Percentiles rank a stretch among this genome's conserved stretches.
Evolutionary conservation across 805 yeast species (phyloP).

Genomic region (Kurtzmaniella fragi): DNA sequence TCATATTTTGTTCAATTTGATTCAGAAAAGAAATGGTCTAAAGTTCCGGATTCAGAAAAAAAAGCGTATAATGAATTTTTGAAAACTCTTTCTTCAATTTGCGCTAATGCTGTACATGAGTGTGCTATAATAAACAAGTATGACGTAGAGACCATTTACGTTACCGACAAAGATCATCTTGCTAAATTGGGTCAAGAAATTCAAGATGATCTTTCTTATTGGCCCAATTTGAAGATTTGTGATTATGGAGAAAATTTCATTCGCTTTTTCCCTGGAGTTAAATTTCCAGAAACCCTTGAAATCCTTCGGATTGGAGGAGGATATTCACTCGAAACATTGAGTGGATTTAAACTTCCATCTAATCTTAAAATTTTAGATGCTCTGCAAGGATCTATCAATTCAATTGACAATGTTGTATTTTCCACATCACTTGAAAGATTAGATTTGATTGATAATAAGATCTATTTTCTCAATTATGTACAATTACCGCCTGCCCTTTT

Average conservation of each 20-base stretch:
- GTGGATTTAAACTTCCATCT: constrained; percentile 36
- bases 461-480: constrained; percentile 34
- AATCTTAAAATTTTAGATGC: constrained; percentile 25
- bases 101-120: constrained; percentile 27
- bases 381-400: constrained; percentile 27
- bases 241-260: constrained; percentile 37
- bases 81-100: constrained; percentile 14
- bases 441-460: constrained; percentile 31
- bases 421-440: constrained; percentile 28
- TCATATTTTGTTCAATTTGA: constrained; percentile 33
- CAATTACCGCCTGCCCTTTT: constrained; percentile 30
- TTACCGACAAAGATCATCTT: constrained; percentile 30
- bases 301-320: constrained; percentile 37
- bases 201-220: constrained; percentile 27
- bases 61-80: constrained; percentile 21
- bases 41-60: constrained; percentile 18
- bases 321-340: constrained; percentile 31
- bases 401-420: constrained; percentile 31
- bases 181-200: constrained; percentile 31
- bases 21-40: constrained; percentile 24
- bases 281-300: constrained; percentile 33
- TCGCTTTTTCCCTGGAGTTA: constrained; percentile 34
- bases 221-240: constrained; percentile 28
- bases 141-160: constrained; percentile 25
- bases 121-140: constrained; percentile 36